phyloP scores from a whole-genome alignment of 2,329 filamentous ascomycete species.

The Hortaea werneckii region DNA sequence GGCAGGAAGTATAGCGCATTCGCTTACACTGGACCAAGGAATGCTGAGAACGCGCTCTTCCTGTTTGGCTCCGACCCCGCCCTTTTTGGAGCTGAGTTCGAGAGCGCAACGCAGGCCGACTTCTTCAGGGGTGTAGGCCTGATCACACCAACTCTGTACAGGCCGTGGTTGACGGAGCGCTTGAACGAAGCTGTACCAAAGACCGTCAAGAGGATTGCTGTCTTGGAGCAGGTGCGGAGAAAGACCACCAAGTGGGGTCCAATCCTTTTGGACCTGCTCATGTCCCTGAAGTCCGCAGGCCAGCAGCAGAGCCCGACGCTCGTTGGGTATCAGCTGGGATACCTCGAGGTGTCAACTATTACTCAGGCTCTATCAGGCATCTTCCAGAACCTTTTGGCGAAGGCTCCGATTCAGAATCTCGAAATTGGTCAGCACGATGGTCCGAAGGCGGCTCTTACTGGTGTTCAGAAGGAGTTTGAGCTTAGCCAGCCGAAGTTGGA shows the following conservation, averaged over 20 bases:
- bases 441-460: constrained; percentile 37
- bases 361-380: constrained; percentile 82
- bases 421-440: constrained; percentile 64
- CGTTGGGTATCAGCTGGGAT: constrained; percentile 85
- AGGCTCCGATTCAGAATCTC: constrained; percentile 82
- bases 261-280: constrained; percentile 78
- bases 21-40: constrained; percentile 73
- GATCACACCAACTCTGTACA: constrained; percentile 79
- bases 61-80: constrained; percentile 81
- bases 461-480: constrained; percentile 40
- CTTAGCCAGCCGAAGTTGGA: constrained; percentile 72
- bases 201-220: constrained; percentile 78
- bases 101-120: constrained; percentile 57
- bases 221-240: constrained; percentile 84
- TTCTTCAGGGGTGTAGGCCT: constrained; percentile 71
- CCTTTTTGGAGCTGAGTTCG: constrained; percentile 70
- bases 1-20: constrained; percentile 78
- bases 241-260: constrained; percentile 98
- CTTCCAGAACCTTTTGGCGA: constrained; percentile 75
- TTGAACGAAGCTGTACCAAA: constrained; percentile 66
- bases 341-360: constrained; percentile 70
- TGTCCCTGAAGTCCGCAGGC: constrained; percentile 65
- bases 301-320: constrained; percentile 50
- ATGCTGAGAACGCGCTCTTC: constrained; percentile 78
- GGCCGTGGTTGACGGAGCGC: constrained; percentile 84